Evolutionary conservation across 495 filamentous ascomycete genomes (phyloP), one percentile per base, ranked within the genome.

Genomic region (Penicillium fimorum): DNA sequence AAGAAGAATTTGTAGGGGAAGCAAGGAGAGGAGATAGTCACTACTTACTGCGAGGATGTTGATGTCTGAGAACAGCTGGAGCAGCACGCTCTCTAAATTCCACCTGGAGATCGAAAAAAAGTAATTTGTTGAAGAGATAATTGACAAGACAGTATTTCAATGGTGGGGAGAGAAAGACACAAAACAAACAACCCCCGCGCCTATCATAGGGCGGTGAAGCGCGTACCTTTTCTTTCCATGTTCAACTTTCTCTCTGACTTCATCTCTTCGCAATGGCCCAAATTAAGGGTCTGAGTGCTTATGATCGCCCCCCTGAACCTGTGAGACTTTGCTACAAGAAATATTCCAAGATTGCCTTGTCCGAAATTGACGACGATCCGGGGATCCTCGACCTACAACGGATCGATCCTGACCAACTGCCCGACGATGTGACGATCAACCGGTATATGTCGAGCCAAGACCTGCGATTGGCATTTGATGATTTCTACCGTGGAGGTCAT

Each of bases 251-350:
- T 43, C 29, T 27, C 1, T 15, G 17, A 42, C 17, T 17, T 47
- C 46, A 44, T 17, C 12, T 43, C 50, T 49, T 58, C 38, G 27
- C 38, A 24, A 76, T 77, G 74, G 70, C 71, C 20, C 70, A 68
- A 18, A 75, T 77, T 45, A 70, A 67, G 61, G 78, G 76, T 5
- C 73, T 91, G 10, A 84, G 91, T 67, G 83, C 89, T 29, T 82
- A 89, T 64, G 81, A 87, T 68, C 81, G 79, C 50, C 87, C 90
- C 18, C 89, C 89, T 12, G 81, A 87, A 35, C 66, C 73, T 20
- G 71, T 95, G 44, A 79, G 81, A 40, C 70, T 73, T 38, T 67
- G 82, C 43, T 92, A 85, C 75, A 95, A 92, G 68, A 76, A 74
- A 47, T 87, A 83, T 52, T 79, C 80, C 27, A 79, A 72, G 30